Conservation (phyloP, 805 yeast species). For the Priceomyces haplophilus region DNA sequence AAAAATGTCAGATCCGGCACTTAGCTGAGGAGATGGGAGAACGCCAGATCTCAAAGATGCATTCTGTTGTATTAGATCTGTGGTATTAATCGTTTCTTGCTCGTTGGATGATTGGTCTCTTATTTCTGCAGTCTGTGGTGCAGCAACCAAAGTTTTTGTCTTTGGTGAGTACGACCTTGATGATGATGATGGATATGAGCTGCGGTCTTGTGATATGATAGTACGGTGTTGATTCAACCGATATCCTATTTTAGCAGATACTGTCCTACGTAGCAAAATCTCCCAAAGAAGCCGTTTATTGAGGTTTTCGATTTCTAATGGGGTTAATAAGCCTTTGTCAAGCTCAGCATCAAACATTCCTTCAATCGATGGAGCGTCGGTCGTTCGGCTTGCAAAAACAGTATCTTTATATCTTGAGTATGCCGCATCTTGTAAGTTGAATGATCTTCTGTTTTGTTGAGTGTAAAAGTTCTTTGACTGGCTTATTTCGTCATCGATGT, state of each 20-base stretch:
- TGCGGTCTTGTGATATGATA: neutral
- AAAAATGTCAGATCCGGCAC: conserved; percentile 28
- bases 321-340: conserved; percentile 18
- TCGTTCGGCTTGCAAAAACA: conserved; percentile 20
- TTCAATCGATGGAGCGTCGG: conserved; percentile 25
- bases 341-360: conserved; percentile 29
- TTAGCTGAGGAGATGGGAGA: conserved; percentile 41
- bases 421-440: conserved; percentile 17
- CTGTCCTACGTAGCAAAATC: conserved; percentile 36
- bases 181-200: conserved; percentile 1
- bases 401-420: conserved; percentile 26
- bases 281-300: conserved; percentile 34
- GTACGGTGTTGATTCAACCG: conserved; percentile 23
- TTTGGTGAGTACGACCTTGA: conserved; percentile 1
- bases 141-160: conserved; percentile 3
- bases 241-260: conserved; percentile 40
- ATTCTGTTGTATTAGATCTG: conserved; percentile 28
- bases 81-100: conserved; percentile 24
- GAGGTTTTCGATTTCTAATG: conserved; percentile 25
- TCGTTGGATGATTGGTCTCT: conserved; percentile 13
- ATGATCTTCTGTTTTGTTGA: neutral
- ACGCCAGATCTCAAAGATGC: conserved; percentile 30
- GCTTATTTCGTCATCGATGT: conserved; percentile 13
- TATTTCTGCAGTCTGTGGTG: conserved; percentile 19
- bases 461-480: neutral